phyloP scores from a whole-genome alignment of 2,329 filamentous ascomycete genomes.

The Rosellinia necatrix region DNA sequence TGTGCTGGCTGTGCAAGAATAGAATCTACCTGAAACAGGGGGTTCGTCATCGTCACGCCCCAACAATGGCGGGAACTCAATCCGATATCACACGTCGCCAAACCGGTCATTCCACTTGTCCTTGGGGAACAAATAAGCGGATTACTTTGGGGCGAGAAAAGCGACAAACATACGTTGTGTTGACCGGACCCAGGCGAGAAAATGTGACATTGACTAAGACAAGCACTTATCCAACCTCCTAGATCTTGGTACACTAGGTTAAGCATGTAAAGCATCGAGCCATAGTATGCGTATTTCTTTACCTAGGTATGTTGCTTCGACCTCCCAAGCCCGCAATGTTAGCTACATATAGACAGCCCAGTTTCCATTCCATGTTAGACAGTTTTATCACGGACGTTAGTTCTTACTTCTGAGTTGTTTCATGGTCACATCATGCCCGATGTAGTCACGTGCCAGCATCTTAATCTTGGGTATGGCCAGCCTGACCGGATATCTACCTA shows the following conservation, averaged over 20 bases:
- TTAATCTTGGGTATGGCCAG: no score
- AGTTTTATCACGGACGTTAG: neutral
- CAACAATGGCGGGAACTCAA: neutral
- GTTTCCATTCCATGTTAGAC: neutral
- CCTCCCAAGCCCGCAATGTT: neutral
- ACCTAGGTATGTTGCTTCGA: no score
- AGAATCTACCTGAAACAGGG: constrained; percentile 19
- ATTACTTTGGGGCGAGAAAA: no score
- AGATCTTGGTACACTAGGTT: no score
- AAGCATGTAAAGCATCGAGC: no score
- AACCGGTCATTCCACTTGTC: neutral
- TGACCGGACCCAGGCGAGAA: neutral
- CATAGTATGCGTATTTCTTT: neutral
- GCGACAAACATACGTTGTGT: no score
- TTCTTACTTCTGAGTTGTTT: neutral
- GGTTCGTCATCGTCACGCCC: neutral
- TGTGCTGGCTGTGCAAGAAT: constrained; percentile 1
- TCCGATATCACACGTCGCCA: neutral
- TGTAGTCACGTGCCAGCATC: no score
- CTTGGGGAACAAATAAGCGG: neutral
- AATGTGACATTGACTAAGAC: neutral
- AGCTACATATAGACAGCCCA: neutral
- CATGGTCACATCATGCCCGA: no score
- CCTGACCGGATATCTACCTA: no score
- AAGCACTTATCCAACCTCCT: no score